phyloP scores from a whole-genome alignment of 305 asterid genomes.

The Solanum chacoense region DNA sequence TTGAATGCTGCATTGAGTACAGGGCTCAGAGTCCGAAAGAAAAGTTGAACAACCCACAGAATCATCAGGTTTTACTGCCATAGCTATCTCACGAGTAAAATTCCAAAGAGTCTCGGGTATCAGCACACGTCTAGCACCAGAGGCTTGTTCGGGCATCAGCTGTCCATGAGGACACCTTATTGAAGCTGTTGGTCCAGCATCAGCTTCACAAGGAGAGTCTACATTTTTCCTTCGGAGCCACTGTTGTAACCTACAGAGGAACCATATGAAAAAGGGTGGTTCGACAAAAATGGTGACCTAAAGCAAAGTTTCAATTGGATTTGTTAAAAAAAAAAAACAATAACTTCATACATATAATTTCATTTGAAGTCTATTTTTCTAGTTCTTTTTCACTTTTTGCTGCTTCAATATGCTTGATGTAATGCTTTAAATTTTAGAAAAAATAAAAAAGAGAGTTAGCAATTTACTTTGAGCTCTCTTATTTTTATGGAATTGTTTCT shows the following conservation, averaged over 20 bases:
- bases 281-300: not conserved
- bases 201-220: constrained; percentile 84
- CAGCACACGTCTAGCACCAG: constrained; percentile 76
- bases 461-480: not conserved
- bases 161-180: constrained; percentile 87
- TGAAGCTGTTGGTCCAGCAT: constrained; percentile 93
- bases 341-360: not conserved
- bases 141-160: constrained; percentile 83
- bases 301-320: not conserved
- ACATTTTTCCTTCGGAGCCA: constrained; percentile 79
- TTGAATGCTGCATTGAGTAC: constrained; percentile 60
- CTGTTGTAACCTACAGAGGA: constrained; percentile 66
- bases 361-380: not conserved
- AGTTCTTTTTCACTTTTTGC: not conserved
- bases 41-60: constrained; percentile 54
- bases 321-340: not conserved
- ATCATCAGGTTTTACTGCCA: constrained; percentile 75
- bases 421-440: not conserved
- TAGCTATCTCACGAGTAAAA: constrained; percentile 57
- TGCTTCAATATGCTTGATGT: not conserved
- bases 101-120: constrained; percentile 88
- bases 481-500: not conserved
- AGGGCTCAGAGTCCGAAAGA: constrained; percentile 55
- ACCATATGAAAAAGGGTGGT: not conserved
- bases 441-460: not conserved